These are phyloP conservation scores for Cryptosporidium parvum DNA, from an alignment of 169 alveolate genomes.

Conservation along the genomic window DNA sequence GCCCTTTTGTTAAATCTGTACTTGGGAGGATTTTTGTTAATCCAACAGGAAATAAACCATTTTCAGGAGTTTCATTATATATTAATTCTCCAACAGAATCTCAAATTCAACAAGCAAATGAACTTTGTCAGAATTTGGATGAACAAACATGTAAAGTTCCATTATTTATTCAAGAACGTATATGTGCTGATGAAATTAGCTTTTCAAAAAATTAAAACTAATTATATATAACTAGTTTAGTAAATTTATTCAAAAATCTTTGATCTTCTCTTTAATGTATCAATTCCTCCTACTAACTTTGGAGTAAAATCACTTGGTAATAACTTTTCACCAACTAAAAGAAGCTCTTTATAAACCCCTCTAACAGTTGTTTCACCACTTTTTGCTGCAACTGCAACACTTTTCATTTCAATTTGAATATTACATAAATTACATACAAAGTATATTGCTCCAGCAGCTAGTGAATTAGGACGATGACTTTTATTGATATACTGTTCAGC, in stretches of 20 bases:
- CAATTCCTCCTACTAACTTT: conserved; percentile 59
- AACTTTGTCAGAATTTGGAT: not conserved
- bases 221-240: not conserved
- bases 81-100: conserved; percentile 55
- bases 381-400: conserved; percentile 75
- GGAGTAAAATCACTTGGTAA: conserved; percentile 69
- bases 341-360: conserved; percentile 56
- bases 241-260: conserved; percentile 42
- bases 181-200: conserved; percentile 44
- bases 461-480: conserved; percentile 86
- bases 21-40: conserved; percentile 56
- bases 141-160: conserved; percentile 25
- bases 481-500: conserved; percentile 83
- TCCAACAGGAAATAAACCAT: conserved; percentile 27
- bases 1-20: conserved; percentile 54
- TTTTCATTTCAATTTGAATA: conserved; percentile 61
- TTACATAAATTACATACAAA: conserved; percentile 74
- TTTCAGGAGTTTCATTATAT: conserved; percentile 29
- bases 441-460: conserved; percentile 87
- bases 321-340: conserved; percentile 49
- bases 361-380: conserved; percentile 76
- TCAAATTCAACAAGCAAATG: conserved; percentile 13
- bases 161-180: conserved; percentile 26
- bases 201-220: not conserved
- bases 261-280: conserved; percentile 52